These are phyloP conservation scores for Fusarium nodosum DNA, from an alignment of 2,329 filamentous ascomycete genomes.

Conservation along the genomic window DNA sequence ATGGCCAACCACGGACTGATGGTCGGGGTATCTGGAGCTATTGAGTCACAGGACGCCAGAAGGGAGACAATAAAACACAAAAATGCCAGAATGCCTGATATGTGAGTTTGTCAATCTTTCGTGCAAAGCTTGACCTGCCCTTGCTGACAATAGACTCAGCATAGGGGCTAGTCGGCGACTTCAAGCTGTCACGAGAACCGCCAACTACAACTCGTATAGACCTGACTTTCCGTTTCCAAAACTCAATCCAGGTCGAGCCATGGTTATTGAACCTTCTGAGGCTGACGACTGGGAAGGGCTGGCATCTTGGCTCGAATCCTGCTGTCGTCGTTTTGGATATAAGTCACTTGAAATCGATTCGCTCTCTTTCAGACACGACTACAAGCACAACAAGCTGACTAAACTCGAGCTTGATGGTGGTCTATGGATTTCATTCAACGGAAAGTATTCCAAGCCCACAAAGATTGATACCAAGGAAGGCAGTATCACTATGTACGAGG, in stretches of 20 bases:
- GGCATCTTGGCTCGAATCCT: constrained; percentile 31
- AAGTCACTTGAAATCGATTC: constrained; percentile 45
- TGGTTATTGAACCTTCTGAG: constrained; percentile 22
- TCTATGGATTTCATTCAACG: neutral
- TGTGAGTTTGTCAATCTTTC: constrained; percentile 17
- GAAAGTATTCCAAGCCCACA: neutral
- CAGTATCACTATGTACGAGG: constrained; percentile 42
- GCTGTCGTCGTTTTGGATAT: constrained; percentile 40
- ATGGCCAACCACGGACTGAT: constrained; percentile 18
- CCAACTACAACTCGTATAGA: constrained; percentile 25
- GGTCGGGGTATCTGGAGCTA: constrained; percentile 5
- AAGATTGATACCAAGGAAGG: constrained; percentile 24
- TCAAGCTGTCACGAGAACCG: constrained; percentile 32
- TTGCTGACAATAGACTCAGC: constrained; percentile 22
- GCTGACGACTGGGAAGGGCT: constrained; percentile 12
- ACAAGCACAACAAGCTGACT: neutral
- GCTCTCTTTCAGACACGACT: constrained; percentile 37
- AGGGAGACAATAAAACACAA: constrained; percentile 20
- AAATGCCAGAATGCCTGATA: neutral
- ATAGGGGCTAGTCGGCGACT: constrained; percentile 31
- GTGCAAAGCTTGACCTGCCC: neutral
- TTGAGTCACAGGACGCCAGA: neutral
- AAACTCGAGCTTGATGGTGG: neutral
- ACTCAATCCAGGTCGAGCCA: neutral
- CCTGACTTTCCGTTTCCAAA: neutral